A percentile compares a stretch with the other conserved stretches of the same genome.
Conservation (phyloP, 2,329 filamentous ascomycete genomes). For the Colletotrichum tamarilloi region DNA sequence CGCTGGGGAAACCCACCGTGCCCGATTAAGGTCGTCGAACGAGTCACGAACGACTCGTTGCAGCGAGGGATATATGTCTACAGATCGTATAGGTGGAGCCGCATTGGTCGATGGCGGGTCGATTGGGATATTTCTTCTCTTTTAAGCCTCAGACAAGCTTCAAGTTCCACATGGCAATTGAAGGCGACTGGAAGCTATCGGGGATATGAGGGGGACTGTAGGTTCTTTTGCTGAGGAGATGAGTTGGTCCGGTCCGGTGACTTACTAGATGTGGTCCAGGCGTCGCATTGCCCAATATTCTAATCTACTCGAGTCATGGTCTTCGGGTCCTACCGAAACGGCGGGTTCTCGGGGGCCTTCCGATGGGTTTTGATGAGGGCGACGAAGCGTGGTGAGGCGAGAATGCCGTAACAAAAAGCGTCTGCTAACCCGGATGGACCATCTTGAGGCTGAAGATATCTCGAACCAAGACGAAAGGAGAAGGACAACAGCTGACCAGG, state of each 20-base stretch:
- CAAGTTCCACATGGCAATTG: neutral
- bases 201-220: neutral
- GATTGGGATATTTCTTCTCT: neutral
- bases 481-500: neutral
- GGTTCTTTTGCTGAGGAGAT: neutral
- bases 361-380: neutral
- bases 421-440: neutral
- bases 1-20: neutral
- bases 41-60: neutral
- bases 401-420: neutral
- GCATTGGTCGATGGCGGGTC: neutral
- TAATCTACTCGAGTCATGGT: constrained; percentile 29
- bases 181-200: neutral
- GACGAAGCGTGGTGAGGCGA: neutral
- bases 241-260: neutral
- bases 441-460: neutral
- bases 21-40: neutral
- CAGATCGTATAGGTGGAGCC: neutral
- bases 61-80: neutral
- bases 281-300: constrained; percentile 9
- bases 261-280: constrained; percentile 16
- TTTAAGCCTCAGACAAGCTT: constrained; percentile 8
- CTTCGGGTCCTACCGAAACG: constrained; percentile 1
- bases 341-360: neutral
- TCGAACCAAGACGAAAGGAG: neutral